Conservation (phyloP, 1,284 basidiomycete genomes). For the Trichosporon coremiiforme region DNA sequence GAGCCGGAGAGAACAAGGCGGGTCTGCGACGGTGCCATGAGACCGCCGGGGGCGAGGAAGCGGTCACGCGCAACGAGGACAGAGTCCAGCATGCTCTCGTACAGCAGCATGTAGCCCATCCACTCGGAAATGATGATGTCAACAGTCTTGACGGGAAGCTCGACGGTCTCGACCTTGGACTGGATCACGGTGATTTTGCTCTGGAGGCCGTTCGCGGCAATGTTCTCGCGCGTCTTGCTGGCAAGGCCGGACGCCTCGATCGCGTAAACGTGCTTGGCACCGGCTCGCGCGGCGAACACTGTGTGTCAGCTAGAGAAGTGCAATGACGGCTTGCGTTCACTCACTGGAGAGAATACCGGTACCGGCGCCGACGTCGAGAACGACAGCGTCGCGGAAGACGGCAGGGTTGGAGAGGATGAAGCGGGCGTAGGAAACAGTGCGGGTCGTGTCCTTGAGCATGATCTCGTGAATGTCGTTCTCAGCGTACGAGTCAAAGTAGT, state of each 20-base stretch:
- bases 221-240: conserved; percentile 76
- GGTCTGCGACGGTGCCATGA: conserved; percentile 92
- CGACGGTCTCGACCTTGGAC: conserved; percentile 85
- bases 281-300: conserved; percentile 87
- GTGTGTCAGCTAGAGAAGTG: conserved; percentile 5
- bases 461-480: conserved; percentile 70
- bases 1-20: conserved; percentile 81
- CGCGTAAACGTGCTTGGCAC: conserved; percentile 89
- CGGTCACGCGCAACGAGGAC: conserved; percentile 62
- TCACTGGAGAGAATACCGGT: conserved; percentile 80
- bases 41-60: conserved; percentile 65
- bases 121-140: conserved; percentile 96
- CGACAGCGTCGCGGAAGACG: conserved; percentile 80
- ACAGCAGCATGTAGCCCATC: conserved; percentile 92
- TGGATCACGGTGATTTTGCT: conserved; percentile 81
- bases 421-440: conserved; percentile 90
- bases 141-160: conserved; percentile 70
- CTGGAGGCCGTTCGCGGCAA: conserved; percentile 76
- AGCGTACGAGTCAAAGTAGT: conserved; percentile 92
- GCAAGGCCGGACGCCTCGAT: conserved; percentile 90
- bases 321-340: no score
- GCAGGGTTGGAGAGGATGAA: conserved; percentile 85
- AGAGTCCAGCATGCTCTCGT: conserved; percentile 97
- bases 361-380: conserved; percentile 94
- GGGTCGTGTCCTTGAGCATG: conserved; percentile 76